Evolutionary conservation across 371 early-diverging fungal genomes (phyloP), one percentile per base, ranked within the genome.

Genomic region (Mortierella sp.): DNA sequence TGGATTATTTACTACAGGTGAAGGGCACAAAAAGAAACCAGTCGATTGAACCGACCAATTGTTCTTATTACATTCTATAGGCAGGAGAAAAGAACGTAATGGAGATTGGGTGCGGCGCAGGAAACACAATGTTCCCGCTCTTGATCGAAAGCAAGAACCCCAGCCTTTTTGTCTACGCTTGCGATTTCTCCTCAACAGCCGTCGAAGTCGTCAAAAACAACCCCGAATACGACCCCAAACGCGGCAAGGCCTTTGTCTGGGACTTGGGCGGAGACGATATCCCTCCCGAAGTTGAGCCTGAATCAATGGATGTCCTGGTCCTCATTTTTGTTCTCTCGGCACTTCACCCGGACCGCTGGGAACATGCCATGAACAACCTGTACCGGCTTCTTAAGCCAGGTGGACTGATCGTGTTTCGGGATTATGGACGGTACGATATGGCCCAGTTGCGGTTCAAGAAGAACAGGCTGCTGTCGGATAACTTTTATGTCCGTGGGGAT

Each of bases 31-130:
- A 24, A 6, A 13, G 14, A 26, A 13, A 26, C 28, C 44, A 8
- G 26, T 43, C 40, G 11, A 37, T 40, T 31, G 19, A 51, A 55
- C 59, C 48, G 6, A 21, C 21, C 48, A 28, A 28, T 51, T 4
- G 6, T 40, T 6, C 43, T 40, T 34, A 94, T 82, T 95, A 93
- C 85, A 57, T 87, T 44, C 67, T 91, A 19, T 86, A 86, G 86
- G 86, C 86, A 3, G 86, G 86, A 34, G 73, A 74, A 51, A 81
- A 92, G 81, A 88, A 79, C 57, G 85, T 94, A 1, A 82, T 95
- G 37, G 97, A 97, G 87, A 91, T 97, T 74, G 99, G 99, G 57
- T 99, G 99, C 86, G 99, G 98, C 53, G 98, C 98, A 0, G 99
- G 99, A 57, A 98, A 98, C 88, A 98, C 98, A 91, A 91, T 97